Evolutionary conservation across 371 early-diverging fungal species (phyloP).

Genomic region (Circinella minor): DNA sequence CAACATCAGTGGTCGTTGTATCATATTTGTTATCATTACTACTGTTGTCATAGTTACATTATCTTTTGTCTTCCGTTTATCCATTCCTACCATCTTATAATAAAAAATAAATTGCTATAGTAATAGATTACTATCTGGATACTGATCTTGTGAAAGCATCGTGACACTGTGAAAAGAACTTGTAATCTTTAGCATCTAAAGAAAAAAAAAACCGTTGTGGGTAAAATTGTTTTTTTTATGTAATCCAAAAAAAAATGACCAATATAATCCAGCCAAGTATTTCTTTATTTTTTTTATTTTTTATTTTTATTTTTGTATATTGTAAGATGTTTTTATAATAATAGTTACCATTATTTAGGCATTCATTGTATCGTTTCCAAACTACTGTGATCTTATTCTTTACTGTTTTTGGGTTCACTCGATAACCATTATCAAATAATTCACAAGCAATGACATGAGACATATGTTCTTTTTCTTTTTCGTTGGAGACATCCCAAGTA

Average conservation of each 20-base stretch:
- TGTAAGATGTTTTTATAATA: not conserved
- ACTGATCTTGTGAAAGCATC: conserved; percentile 3
- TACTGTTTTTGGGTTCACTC: not conserved
- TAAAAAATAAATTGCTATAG: too few species aligned
- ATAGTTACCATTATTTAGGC: not conserved
- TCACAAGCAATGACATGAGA: not conserved
- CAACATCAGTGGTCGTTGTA: not conserved
- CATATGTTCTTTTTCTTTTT: not conserved
- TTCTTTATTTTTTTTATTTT: too few species aligned
- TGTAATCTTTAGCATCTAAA: not conserved
- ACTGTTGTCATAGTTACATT: too few species aligned
- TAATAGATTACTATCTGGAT: not conserved
- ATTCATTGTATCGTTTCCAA: not conserved
- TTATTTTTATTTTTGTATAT: not conserved
- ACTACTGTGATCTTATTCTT: not conserved
- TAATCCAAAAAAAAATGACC: not conserved
- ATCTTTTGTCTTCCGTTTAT: not conserved
- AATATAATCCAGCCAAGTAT: too few species aligned
- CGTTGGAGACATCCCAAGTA: not conserved
- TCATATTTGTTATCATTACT: too few species aligned
- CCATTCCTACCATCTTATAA: not conserved
- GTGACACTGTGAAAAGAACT: not conserved
- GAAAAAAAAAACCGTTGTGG: too few species aligned
- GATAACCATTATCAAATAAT: not conserved
- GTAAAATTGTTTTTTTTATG: not conserved